Percentiles rank a stretch among this genome's conserved stretches.
phyloP scores from a whole-genome alignment of 1,139 yeast genomes.

The Suhomyces bolitotheri region DNA sequence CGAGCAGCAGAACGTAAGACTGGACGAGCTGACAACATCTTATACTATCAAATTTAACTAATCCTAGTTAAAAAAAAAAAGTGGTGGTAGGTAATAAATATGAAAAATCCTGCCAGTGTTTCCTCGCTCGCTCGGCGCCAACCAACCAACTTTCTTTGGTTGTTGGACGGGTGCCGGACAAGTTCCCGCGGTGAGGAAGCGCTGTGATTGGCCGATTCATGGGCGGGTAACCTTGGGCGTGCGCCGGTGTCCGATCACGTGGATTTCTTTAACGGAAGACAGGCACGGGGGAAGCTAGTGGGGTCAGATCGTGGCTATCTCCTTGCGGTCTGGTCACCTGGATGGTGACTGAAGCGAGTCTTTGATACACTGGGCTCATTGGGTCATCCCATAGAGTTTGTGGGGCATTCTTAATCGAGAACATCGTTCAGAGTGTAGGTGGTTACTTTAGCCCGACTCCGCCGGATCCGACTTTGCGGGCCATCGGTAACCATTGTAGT shows the following conservation, averaged over 20 bases:
- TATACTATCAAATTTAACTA: slow-evolving; percentile 14
- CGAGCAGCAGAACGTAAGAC: slow-evolving; percentile 81
- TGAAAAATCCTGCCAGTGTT: slow-evolving; percentile 15
- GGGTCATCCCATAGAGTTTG: too few species aligned
- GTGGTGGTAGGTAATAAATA: slow-evolving; percentile 15
- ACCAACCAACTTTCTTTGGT: slow-evolving; percentile 13
- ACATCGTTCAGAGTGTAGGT: too few species aligned
- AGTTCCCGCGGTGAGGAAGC: slow-evolving; percentile 9
- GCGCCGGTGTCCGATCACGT: slow-evolving; percentile 10
- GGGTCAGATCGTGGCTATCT: too few species aligned
- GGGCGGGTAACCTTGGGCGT: slow-evolving; percentile 10
- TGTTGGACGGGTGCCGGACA: slow-evolving; percentile 14
- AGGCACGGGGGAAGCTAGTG: background rate
- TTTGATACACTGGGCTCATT: too few species aligned
- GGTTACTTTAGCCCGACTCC: too few species aligned
- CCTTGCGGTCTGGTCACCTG: too few species aligned
- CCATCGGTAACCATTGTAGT: too few species aligned
- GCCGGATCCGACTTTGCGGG: too few species aligned
- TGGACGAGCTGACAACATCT: slow-evolving; percentile 81
- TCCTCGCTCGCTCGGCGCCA: slow-evolving; percentile 13
- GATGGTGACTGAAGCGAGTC: too few species aligned
- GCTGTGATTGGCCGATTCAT: slow-evolving; percentile 12
- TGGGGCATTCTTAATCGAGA: too few species aligned
- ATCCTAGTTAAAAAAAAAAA: slow-evolving; percentile 14
- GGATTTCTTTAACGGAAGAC: slow-evolving; percentile 9